These are phyloP conservation scores for Phytophthora pinifolia DNA, from an alignment of 352 stramenopile species.

Conservation along the genomic window DNA sequence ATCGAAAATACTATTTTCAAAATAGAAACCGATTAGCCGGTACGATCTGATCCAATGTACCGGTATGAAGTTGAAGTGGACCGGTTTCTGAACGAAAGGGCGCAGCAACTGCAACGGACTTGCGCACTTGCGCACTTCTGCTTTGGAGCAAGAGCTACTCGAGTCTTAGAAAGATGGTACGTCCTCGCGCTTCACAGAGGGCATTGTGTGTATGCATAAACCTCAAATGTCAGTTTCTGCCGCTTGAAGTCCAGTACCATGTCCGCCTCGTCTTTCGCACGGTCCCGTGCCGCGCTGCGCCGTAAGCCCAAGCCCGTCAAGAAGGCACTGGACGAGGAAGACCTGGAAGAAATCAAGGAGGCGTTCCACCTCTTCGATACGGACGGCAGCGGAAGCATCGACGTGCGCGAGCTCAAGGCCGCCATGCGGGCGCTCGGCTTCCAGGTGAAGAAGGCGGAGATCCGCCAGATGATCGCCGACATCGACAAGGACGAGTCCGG, in stretches of 20 bases:
- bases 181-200: neutral
- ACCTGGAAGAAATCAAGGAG: constrained; percentile 93
- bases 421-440: constrained; percentile 94
- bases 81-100: neutral
- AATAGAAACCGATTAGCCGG: too few relatives aligned
- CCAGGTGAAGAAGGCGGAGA: constrained; percentile 92
- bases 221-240: neutral
- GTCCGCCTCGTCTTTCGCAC: constrained; percentile 65
- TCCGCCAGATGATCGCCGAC: constrained; percentile 91
- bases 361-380: constrained; percentile 95
- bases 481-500: constrained; percentile 94
- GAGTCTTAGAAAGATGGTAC: constrained; percentile 18
- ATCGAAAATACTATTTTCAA: too few relatives aligned
- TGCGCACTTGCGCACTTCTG: constrained; percentile 3
- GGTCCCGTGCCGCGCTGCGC: constrained; percentile 55
- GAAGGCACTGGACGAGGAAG: constrained; percentile 91
- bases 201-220: neutral
- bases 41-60: too few relatives aligned
- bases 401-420: constrained; percentile 93
- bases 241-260: constrained; percentile 40
- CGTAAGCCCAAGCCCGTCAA: constrained; percentile 65
- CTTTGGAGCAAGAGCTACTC: neutral
- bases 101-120: constrained; percentile 15
- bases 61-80: constrained; percentile 1
- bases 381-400: constrained; percentile 89